Base-by-base conservation (phyloP, 176 grass and related monocot species). In the Avena eriantha region DNA sequence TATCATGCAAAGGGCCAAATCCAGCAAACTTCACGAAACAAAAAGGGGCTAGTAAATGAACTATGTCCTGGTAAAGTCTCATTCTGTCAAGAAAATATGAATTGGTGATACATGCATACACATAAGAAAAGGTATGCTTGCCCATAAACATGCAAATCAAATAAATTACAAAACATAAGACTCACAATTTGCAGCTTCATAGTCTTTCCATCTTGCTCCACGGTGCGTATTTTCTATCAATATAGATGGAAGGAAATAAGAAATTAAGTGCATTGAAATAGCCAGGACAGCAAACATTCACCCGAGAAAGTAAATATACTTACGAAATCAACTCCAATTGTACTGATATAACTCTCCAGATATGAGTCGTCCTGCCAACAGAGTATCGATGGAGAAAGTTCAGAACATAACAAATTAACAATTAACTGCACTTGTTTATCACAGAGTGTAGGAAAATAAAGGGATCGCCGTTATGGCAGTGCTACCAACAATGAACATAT, bases 181-280 rank as follows among this genome's bases (percentile, higher is more conserved):
- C 94, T 95, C 79, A 95, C 94, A 12, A 95, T 95, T 87, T 95
- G 94, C 82, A 95, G 94, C 23, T 95, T 95, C 57, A 95, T 91
- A 50, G 91, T 93, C 89, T 95, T 95, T 22, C 87, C 94, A 76
- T 95, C 94, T 78, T 95, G 91, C 91, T 95, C 94, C 69, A 95
- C 94, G 46, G 94, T 95, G 2, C 91, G 87, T 41, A 95, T 95
- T 93, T 95, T 95, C 94, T 95, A 68, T 36, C 9, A 1, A 77
- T 17, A 55, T 21, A 77, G 15, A 5, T 77, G 49, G 81, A 83
- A 72, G 36, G 12, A 86, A 59, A 14, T n/a, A 63, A 56, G 48
- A 2, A 6, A 29, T 10, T 31, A 77, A 77, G 47, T 53, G 33
- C 8, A 83, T 19, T 55, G 17, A 41, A 72, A 22, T 14, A 80